These are phyloP conservation scores for Avicennia marina DNA, from an alignment of 257 asterid genomes.

Conservation along the genomic window DNA sequence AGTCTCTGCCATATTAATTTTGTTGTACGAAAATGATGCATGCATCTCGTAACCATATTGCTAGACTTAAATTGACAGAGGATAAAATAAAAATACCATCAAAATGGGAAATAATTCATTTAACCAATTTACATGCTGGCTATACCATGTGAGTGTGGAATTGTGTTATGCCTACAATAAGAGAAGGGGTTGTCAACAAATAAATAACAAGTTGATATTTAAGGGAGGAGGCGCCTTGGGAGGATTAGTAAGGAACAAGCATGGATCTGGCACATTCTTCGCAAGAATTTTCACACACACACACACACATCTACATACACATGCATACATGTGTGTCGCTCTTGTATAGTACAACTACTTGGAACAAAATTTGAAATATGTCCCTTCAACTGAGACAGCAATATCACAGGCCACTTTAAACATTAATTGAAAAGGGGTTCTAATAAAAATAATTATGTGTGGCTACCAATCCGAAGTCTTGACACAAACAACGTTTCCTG, in stretches of 20 bases:
- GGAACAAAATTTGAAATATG: too few species aligned
- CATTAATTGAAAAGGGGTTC: background rate
- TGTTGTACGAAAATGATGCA: too few species aligned
- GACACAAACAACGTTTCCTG: too few species aligned
- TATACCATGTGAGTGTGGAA: background rate
- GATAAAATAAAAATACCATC: background rate
- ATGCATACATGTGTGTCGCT: background rate
- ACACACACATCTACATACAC: too few species aligned
- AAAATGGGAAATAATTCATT: background rate
- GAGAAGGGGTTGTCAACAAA: conserved; percentile 6
- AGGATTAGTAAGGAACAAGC: conserved; percentile 23
- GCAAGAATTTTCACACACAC: conserved; percentile 3
- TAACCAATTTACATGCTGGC: too few species aligned
- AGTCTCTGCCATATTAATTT: too few species aligned
- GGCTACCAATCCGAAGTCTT: too few species aligned
- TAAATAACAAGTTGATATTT: conserved; percentile 13
- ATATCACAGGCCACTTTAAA: background rate
- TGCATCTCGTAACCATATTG: too few species aligned
- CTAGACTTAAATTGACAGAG: background rate
- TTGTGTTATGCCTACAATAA: background rate
- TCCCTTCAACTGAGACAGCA: too few species aligned
- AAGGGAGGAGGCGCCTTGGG: conserved; percentile 5
- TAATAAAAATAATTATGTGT: background rate
- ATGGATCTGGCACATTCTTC: conserved; percentile 26
- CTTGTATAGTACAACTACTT: background rate